phyloP scores from a whole-genome alignment of 1,284 basidiomycete genomes.

The Ganoderma lingzhi region DNA sequence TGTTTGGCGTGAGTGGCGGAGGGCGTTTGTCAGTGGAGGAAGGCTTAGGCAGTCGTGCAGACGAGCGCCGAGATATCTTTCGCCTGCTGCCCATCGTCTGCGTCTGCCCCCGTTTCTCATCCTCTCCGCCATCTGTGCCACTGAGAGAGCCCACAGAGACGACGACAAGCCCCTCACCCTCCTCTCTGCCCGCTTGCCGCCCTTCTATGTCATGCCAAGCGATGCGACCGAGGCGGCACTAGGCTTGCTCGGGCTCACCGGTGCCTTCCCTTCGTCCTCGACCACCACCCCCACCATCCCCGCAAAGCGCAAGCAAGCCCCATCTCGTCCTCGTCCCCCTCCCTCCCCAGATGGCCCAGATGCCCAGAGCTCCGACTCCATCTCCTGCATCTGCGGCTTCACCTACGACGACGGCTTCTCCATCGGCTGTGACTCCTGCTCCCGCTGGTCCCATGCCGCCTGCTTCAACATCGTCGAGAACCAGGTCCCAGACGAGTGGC shows the following conservation, averaged over 20 bases:
- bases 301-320: slow-evolving; percentile 49
- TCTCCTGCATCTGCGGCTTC: slow-evolving; percentile 78
- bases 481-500: slow-evolving; percentile 80
- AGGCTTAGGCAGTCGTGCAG: slow-evolving; percentile 2
- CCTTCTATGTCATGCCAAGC: slow-evolving; percentile 48
- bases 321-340: not conserved
- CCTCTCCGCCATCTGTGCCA: not conserved
- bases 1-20: slow-evolving; percentile 17
- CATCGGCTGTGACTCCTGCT: slow-evolving; percentile 91
- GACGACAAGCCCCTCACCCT: not conserved
- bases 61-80: slow-evolving; percentile 18
- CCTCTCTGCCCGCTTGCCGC: slow-evolving; percentile 9
- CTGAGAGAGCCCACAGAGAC: not conserved
- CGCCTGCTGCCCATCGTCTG: not conserved
- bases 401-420: slow-evolving; percentile 91
- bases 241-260: slow-evolving; percentile 54
- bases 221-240: slow-evolving; percentile 60
- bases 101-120: not conserved
- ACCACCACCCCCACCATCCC: slow-evolving; percentile 49
- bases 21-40: slow-evolving; percentile 20
- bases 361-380: slow-evolving; percentile 47
- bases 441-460: slow-evolving; percentile 90
- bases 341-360: slow-evolving; percentile 2
- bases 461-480: slow-evolving; percentile 82
- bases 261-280: slow-evolving; percentile 38